Percentiles rank a stretch among this genome's conserved stretches.
These are phyloP conservation scores for Talaromyces islandicus DNA, from an alignment of 2,329 filamentous ascomycete genomes.

Conservation along the genomic window DNA sequence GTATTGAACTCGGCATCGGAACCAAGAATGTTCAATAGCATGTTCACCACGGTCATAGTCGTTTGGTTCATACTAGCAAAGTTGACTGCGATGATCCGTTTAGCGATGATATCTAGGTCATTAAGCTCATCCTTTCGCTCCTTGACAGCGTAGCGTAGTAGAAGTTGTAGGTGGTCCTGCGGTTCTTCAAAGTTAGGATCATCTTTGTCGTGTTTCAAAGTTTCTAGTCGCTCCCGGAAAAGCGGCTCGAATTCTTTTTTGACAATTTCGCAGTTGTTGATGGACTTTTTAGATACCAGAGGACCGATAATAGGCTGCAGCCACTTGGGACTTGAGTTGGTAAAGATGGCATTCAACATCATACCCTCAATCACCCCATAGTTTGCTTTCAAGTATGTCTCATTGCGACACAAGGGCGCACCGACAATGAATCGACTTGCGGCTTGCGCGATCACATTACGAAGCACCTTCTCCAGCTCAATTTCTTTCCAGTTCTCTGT, in stretches of 20 bases:
- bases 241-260: neutral
- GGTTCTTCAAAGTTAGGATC: conserved; percentile 22
- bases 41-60: conserved; percentile 34
- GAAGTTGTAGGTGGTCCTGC: conserved; percentile 38
- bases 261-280: neutral
- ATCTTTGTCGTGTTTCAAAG: conserved; percentile 6
- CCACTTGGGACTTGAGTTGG: conserved; percentile 16
- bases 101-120: conserved; percentile 14
- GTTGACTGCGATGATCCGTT: conserved; percentile 17
- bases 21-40: conserved; percentile 33
- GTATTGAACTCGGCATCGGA: conserved; percentile 35
- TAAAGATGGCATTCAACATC: neutral
- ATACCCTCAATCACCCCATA: neutral
- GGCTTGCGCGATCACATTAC: conserved; percentile 20
- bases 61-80: conserved; percentile 31
- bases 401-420: conserved; percentile 19
- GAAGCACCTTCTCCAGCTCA: conserved; percentile 17
- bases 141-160: conserved; percentile 35
- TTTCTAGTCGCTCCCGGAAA: neutral
- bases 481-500: conserved; percentile 19
- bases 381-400: neutral
- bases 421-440: conserved; percentile 26
- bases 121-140: conserved; percentile 34
- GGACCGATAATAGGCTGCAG: conserved; percentile 29
- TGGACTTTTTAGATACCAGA: conserved; percentile 6